phyloP scores from a whole-genome alignment of 2,329 filamentous ascomycete species.

The Talaromyces amestolkiae region DNA sequence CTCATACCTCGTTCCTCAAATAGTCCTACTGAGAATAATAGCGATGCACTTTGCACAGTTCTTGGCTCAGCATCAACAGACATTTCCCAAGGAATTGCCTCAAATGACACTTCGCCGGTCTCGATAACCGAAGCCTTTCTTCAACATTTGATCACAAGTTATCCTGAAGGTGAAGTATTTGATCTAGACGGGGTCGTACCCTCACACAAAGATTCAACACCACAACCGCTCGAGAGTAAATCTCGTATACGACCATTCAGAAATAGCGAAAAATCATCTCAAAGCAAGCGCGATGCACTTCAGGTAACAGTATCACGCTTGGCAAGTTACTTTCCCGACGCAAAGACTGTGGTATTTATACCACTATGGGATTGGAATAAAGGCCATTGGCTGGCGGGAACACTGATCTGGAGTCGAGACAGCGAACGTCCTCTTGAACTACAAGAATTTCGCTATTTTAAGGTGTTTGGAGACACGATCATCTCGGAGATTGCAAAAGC shows the following conservation, averaged over 20 bases:
- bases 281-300: constrained; percentile 5
- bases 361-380: constrained; percentile 37
- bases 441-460: constrained; percentile 36
- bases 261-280: background rate
- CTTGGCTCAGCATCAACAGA: background rate
- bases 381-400: constrained; percentile 34
- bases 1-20: background rate
- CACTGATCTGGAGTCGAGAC: constrained; percentile 30
- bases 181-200: background rate
- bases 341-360: constrained; percentile 31
- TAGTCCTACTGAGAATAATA: background rate
- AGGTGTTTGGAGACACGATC: constrained; percentile 35
- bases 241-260: background rate
- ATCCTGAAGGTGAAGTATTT: background rate
- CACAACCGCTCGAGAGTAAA: background rate
- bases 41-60: background rate
- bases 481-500: constrained; percentile 36
- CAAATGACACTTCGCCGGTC: background rate
- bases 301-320: constrained; percentile 21
- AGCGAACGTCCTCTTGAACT: constrained; percentile 23
- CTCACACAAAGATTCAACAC: background rate
- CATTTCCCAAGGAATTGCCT: background rate
- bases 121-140: background rate
- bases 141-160: background rate
- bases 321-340: constrained; percentile 24